A percentile compares a stretch with the other conserved stretches of the same genome.
Conservation (phyloP, 768 basidiomycete genomes). For the Steccherinum ochraceum region DNA sequence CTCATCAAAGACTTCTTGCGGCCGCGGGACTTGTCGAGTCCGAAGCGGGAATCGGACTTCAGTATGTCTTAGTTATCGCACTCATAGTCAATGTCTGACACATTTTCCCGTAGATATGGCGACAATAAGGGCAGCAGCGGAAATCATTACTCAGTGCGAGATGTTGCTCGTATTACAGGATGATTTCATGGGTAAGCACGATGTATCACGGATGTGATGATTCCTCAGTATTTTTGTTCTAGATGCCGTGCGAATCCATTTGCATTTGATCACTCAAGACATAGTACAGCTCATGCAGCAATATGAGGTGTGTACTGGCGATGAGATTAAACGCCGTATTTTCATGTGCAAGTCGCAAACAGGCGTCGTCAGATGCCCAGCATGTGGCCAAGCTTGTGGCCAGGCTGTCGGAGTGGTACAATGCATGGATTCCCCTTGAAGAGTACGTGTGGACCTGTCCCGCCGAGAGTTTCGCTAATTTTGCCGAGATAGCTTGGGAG, state of each 20-base stretch:
- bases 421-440: slow-evolving; percentile 61
- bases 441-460: slow-evolving; percentile 63
- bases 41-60: slow-evolving; percentile 21
- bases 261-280: slow-evolving; percentile 54
- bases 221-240: not conserved
- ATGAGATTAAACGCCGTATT: too few species aligned
- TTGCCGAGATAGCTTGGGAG: slow-evolving; percentile 66
- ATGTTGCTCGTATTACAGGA: slow-evolving; percentile 63
- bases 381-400: slow-evolving; percentile 49
- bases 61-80: slow-evolving; percentile 20
- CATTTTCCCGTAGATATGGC: slow-evolving; percentile 34
- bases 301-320: slow-evolving; percentile 52
- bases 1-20: slow-evolving; percentile 46
- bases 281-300: slow-evolving; percentile 49
- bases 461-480: slow-evolving; percentile 1
- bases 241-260: slow-evolving; percentile 63
- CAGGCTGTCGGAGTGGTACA: slow-evolving; percentile 65
- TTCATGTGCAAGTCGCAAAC: too few species aligned
- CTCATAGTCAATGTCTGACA: slow-evolving; percentile 8
- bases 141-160: slow-evolving; percentile 48
- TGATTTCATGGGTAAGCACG: slow-evolving; percentile 56
- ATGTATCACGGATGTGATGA: too few species aligned
- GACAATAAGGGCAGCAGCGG: slow-evolving; percentile 49
- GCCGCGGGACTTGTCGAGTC: slow-evolving; percentile 45
- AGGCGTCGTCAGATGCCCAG: slow-evolving; percentile 43